Evolutionary conservation across 1,139 yeast species (phyloP), one percentile per base, ranked within the genome.

Genomic region (Barnettozyma hawaiiensis): DNA sequence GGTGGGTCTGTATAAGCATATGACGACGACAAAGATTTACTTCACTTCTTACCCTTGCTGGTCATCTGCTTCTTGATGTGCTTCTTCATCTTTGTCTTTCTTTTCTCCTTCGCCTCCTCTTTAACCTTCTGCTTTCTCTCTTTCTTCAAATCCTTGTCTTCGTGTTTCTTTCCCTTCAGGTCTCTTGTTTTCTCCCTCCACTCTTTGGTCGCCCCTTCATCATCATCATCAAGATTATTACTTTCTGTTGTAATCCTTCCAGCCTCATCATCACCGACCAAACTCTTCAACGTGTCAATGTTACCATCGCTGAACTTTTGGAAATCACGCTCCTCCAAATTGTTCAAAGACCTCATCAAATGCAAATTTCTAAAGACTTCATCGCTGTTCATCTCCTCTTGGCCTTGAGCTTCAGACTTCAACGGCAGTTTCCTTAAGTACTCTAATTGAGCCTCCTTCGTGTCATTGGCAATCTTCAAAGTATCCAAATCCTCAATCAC

Each of bases 41-140:
- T 29, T 41, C 21, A 44, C 44, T 44, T 43, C 37, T 67, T 67
- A 18, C 67, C 63, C 47, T 83, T 84, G 50, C 71, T 78, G 7
- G 82, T 71, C 35, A 83, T 65, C 60, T 82, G 83, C 74, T 92
- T 92, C 68, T 92, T 92, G 32, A 87, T 65, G 63, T 85, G 87
- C 63, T 94, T 94, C 63, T 92, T 92, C 81, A 92, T 83, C 63
- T 94, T 94, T 5, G 81, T 81, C 59, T 87, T 82, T 46, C 98
- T 74, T 66, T 85, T 89, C 55, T 90, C 97, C 55, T 83, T 84
- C 49, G 87, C 85, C 14, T 81, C 87, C 32, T 80, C 84, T 60
- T 87, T 92, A 18, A 87, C 82, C 20, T 82, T 84, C 55, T 82
- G 83, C 63, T 94, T 94, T 44, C 97, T 75, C 39, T 78, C 81